Percentiles rank a stretch among this genome's conserved stretches.
Conservation (phyloP, 345 rosid genomes). For the Adansonia digitata region DNA sequence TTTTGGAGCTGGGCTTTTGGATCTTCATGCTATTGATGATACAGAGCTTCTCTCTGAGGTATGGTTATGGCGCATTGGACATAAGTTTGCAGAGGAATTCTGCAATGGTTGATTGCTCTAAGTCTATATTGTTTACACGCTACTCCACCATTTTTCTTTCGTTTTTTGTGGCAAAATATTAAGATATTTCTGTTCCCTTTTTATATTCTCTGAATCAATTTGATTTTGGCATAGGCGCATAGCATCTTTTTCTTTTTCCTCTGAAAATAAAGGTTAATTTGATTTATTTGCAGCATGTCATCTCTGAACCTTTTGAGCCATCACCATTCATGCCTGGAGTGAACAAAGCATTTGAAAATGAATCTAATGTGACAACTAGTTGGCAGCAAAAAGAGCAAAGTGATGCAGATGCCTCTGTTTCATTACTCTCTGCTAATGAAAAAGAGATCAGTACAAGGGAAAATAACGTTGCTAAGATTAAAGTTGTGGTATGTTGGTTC, state of each 20-base stretch:
- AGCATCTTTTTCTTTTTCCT: background rate
- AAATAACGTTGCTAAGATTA: conserved; percentile 83
- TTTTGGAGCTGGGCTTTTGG: conserved; percentile 97
- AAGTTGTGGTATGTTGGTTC: conserved; percentile 79
- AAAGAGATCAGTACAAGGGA: conserved; percentile 70
- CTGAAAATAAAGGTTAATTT: conserved; percentile 12
- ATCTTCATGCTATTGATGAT: conserved; percentile 98
- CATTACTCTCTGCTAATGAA: conserved; percentile 39
- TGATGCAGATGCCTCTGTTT: conserved; percentile 49
- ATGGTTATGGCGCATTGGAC: conserved; percentile 14
- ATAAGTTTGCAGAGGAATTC: background rate
- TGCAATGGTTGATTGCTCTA: conserved; percentile 8
- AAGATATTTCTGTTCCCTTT: background rate
- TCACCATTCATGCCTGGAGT: conserved; percentile 81
- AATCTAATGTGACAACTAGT: conserved; percentile 42
- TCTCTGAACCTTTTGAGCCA: conserved; percentile 92
- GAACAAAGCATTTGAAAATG: conserved; percentile 63
- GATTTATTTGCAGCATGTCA: conserved; percentile 65
- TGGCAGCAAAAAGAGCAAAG: conserved; percentile 44
- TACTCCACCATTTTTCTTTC: background rate
- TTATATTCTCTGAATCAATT: background rate
- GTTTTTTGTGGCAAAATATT: background rate
- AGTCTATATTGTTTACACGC: background rate
- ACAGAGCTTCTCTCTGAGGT: conserved; percentile 97
- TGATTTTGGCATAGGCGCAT: background rate